Evolutionary conservation across 78 protist genomes (phyloP), one percentile per base, ranked within the genome.

Genomic region (Polysphondylium violaceum): DNA sequence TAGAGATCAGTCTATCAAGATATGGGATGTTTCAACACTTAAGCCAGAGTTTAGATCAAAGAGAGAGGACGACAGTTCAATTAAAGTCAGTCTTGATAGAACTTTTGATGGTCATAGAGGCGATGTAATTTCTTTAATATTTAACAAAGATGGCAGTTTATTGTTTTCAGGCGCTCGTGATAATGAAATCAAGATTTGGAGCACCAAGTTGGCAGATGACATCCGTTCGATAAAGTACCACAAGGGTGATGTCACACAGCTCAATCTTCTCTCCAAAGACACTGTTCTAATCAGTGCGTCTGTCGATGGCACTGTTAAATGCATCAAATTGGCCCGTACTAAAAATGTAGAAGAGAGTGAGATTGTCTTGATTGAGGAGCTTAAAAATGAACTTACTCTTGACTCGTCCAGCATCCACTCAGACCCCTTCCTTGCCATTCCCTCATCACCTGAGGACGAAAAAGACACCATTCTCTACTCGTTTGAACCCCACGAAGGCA

Each of bases 101-200:
- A 38, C 74, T n/a, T 65, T 65, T 8, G 74, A 65, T 35, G 74
- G 74, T 1, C 74, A 65, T 65, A 65, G n/a, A 38, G 74, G 74
- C 23, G 74, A 65, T 41, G 74, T 65, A 1, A 53, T 65, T 16
- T 65, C 74, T 5, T 29, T 65, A 38, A 16, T 17, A 16, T 65
- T 65, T 53, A 65, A 41, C 23, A 33, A 23, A 41, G 74, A 65
- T 65, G 74, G 55, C 0, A 35, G 38, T 17, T 38, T 65, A 53
- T 23, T 65, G 23, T 65, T 65, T 41, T 38, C 55, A 8, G 74
- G 74, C 38, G 74, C 74, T 23, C n/a, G 74, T 23, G 74, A 65
- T 65, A 65, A 65, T 65, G 74, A 65, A 65, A 65, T 65, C 11
- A 65, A 65, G n/a, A n/a, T 65, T 38, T 65, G 74, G 74, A 38